Percentiles rank a stretch among this genome's conserved stretches.
These are phyloP conservation scores for Fusarium sp. DNA, from an alignment of 2,329 filamentous ascomycete species.

Conservation along the genomic window DNA sequence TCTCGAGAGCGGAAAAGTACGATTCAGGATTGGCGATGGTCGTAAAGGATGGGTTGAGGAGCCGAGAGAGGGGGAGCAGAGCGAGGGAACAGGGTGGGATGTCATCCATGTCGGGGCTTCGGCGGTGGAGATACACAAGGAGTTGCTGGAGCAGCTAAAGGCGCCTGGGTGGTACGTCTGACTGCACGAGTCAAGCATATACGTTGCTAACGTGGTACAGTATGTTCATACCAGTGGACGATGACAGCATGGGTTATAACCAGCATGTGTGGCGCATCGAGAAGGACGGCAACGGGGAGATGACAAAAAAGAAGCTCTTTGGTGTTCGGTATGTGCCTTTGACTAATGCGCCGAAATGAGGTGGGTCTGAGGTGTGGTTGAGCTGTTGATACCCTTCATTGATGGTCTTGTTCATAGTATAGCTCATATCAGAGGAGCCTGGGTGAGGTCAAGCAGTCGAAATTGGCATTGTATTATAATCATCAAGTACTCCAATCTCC, in stretches of 20 bases:
- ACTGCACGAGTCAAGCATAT: fast-evolving
- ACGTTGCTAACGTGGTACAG: slow-evolving; percentile 49
- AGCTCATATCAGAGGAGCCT: not conserved
- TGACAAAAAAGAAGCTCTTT: slow-evolving; percentile 70
- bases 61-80: slow-evolving; percentile 55
- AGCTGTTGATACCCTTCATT: not conserved
- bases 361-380: not conserved
- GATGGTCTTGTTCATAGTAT: not conserved
- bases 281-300: slow-evolving; percentile 71
- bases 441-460: not conserved
- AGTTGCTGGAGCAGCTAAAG: slow-evolving; percentile 79
- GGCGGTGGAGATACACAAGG: slow-evolving; percentile 75
- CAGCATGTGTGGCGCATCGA: slow-evolving; percentile 80
- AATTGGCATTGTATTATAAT: not conserved
- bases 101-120: slow-evolving; percentile 96
- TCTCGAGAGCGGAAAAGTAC: slow-evolving; percentile 70
- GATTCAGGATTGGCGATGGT: slow-evolving; percentile 80
- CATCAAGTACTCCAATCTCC: not conserved
- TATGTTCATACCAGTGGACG: slow-evolving; percentile 81
- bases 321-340: slow-evolving; percentile 81
- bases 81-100: slow-evolving; percentile 73
- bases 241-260: slow-evolving; percentile 53
- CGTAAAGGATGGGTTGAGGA: slow-evolving; percentile 67
- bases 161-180: slow-evolving; percentile 70
- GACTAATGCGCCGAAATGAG: slow-evolving; percentile 68